phyloP scores from a whole-genome alignment of 169 alveolate species.

The Plasmodium berghei region DNA sequence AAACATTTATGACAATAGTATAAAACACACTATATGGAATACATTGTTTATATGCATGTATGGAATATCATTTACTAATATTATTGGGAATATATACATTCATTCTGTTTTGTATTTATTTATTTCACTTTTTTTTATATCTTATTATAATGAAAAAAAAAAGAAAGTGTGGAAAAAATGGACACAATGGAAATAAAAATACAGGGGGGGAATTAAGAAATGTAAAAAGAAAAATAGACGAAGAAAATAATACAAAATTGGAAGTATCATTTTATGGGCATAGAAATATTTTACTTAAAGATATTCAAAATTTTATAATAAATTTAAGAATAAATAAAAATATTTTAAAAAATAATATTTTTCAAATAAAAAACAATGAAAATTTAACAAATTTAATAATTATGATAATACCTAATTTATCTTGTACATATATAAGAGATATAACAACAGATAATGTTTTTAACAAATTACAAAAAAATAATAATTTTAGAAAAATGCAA shows the following conservation, averaged over 20 bases:
- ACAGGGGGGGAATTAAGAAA: background rate
- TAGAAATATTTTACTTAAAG: constrained; percentile 45
- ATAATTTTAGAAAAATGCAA: constrained; percentile 53
- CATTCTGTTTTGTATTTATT: too few relatives aligned
- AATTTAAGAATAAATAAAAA: constrained; percentile 30
- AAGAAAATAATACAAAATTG: background rate
- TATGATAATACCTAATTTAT: constrained; percentile 34
- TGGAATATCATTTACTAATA: too few relatives aligned
- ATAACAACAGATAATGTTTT: constrained; percentile 43
- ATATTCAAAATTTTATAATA: constrained; percentile 58
- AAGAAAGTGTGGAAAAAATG: too few relatives aligned
- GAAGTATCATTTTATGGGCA: constrained; percentile 34
- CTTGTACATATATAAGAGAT: constrained; percentile 41
- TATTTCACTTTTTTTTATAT: too few relatives aligned
- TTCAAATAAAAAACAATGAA: constrained; percentile 47
- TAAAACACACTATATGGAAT: too few relatives aligned
- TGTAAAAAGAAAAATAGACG: constrained; percentile 13
- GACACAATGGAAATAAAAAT: too few relatives aligned
- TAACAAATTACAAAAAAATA: constrained; percentile 48
- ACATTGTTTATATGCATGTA: too few relatives aligned
- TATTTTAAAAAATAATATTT: constrained; percentile 32
- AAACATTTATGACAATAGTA: too few relatives aligned
- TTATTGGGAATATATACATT: too few relatives aligned
- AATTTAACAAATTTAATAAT: constrained; percentile 48
- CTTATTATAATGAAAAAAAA: too few relatives aligned